Evolutionary conservation across 345 rosid species (phyloP), one percentile per base, ranked within the genome.

Genomic region (Camelina laxa): DNA sequence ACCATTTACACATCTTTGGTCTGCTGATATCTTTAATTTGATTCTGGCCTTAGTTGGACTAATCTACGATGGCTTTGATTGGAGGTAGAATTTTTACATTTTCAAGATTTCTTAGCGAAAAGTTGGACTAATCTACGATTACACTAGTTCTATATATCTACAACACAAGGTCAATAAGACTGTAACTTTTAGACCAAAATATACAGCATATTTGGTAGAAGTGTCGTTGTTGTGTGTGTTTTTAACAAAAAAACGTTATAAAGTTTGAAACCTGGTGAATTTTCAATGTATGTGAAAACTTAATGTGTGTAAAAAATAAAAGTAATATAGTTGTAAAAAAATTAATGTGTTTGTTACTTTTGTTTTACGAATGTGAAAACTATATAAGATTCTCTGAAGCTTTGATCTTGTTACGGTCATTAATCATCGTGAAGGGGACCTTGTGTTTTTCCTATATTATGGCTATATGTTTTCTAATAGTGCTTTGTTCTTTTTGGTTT

Each of bases 401-500:
- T 30, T 38, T 59, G 54, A 59, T 67, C 16, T 49, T 59, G 17
- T 11, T 38, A 62, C n/a, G 69, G 44, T 17, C 45, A 67, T 60
- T 68, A 50, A 67, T 59, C 68, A 50, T 67, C 68, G 56, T 20
- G 60, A 49, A 21, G 56, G 66, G 59, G 49, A 7, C 24, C 7
- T 45, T 15, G 10, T 35, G 12, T 47, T 57, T 71, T 59, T 48
- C n/a, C 16, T 36, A 11, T 21, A 20, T 50, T 67, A 38, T 51
- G 35, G 48, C 58, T 11, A 41, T 11, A 41, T 67, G 8, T n/a
- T 53, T 35, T 36, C 7, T 47, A 20, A 35, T 45, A 76, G 60
- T 69, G 27, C 45, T 54, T 54, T 69, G 70, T 76, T 62, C 70
- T 62, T 76, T 76, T 55, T 60, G 51, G 45, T 44, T 69, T 45